phyloP scores from a whole-genome alignment of 73 alveolate genomes.

The Symbiodinium pilosum region DNA sequence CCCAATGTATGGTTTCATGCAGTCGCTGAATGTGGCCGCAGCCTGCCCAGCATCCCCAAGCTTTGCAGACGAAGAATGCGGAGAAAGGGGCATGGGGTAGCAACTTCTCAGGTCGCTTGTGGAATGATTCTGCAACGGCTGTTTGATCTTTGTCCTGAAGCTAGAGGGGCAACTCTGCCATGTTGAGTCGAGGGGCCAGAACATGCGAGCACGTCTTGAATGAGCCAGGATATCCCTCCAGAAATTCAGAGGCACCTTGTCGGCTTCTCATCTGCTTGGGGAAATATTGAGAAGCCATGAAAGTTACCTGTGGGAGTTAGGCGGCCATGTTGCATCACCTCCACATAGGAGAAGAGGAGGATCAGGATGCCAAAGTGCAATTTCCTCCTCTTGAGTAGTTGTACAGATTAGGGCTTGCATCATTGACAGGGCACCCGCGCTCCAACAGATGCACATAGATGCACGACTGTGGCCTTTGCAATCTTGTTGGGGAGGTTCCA shows the following conservation, averaged over 20 bases:
- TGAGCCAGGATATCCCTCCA: neutral
- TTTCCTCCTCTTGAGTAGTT: neutral
- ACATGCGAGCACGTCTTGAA: neutral
- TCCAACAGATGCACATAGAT: no score
- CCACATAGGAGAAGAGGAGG: neutral
- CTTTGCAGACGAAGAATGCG: no score
- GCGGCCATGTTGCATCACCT: neutral
- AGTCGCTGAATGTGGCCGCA: slow-evolving; percentile 84
- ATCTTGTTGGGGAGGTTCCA: no score
- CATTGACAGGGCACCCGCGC: neutral
- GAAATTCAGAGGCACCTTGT: neutral
- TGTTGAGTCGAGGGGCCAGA: neutral
- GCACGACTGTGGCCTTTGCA: no score
- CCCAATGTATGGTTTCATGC: slow-evolving; percentile 85
- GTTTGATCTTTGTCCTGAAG: slow-evolving; percentile 75
- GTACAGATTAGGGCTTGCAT: neutral
- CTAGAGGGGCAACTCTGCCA: slow-evolving; percentile 37
- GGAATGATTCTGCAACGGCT: slow-evolving; percentile 88
- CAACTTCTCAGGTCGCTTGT: slow-evolving; percentile 51
- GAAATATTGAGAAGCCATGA: no score
- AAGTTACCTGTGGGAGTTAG: neutral
- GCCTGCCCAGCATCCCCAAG: no score
- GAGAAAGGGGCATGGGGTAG: no score
- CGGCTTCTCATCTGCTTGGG: neutral
- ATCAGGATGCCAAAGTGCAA: neutral